Evolutionary conservation across 106 monocot species (phyloP), one percentile per base, ranked within the genome.

Genomic region (Dioscorea zingiberensis): DNA sequence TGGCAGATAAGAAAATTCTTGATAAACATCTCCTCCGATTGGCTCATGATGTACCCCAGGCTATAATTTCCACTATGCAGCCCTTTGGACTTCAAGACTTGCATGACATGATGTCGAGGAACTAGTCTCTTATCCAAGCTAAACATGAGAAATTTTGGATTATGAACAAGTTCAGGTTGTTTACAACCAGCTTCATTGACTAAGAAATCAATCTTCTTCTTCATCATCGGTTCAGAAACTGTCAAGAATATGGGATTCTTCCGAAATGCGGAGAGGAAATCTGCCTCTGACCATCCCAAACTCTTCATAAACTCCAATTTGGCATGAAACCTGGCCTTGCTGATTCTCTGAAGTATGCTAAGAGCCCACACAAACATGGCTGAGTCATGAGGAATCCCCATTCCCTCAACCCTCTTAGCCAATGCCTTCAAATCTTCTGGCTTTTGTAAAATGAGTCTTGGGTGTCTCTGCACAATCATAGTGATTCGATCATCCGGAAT

Each of bases 261-360:
- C 2, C 17, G 13, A 15, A 63, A 44, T 32, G 76, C 76, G 1
- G 21, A 21, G 23, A 64, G 13, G 23, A 71, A 69, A 5, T 60
- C 59, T 0, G 17, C 6, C 25, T 77, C 77, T 16, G 71, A 66
- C 70, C 65, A 77, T 7, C 71, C 71, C 8, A 59, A 71, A 23
- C 53, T 44, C 45, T 4, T 59, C 49, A 71, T 14, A 13, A 77
- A 8, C 22, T 66, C 51, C 53, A 59, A 56, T 23, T 60, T 70
- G 1, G 24, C 48, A 18, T 70, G 4, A 15, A 77, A 66, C 0
- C 3, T 58, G 1, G 44, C 19, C 13, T 7, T 23, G n/a, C 25
- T 15, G 2, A 58, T 32, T 16, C 12, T 45, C 18, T 2, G 12
- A 4, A 71, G 3, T 7, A 16, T 18, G 5, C 1, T 17, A 22